A percentile compares a stretch with the other conserved stretches of the same genome.
Conservation (phyloP, 192 early-diverging fungal species). For the Tieghemiomyces parasiticus region DNA sequence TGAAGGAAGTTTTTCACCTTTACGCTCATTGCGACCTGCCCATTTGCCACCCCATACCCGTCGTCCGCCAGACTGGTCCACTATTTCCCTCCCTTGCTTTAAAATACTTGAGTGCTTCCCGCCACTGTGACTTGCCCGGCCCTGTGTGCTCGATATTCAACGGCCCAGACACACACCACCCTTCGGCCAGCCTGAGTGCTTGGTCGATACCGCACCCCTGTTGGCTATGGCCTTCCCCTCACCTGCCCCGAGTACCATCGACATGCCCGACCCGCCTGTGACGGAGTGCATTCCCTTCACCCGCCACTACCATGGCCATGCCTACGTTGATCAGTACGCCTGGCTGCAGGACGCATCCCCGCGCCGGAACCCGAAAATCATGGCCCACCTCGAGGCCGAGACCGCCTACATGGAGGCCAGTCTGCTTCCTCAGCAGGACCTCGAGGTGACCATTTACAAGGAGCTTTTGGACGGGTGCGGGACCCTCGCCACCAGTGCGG, state of each 20-base stretch:
- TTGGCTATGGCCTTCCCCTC: constrained; percentile 5
- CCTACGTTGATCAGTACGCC: not conserved
- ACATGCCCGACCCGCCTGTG: not conserved
- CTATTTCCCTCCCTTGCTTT: too few relatives aligned
- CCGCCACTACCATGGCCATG: not conserved
- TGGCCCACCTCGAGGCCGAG: constrained; percentile 1
- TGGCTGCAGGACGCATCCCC: constrained; percentile 1
- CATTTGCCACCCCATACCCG: too few relatives aligned
- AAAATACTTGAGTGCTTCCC: too few relatives aligned
- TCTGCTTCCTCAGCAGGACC: not conserved
- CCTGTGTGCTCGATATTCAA: too few relatives aligned
- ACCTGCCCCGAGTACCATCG: not conserved
- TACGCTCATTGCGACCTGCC: too few relatives aligned
- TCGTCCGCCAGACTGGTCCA: too few relatives aligned
- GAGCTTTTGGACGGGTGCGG: not conserved
- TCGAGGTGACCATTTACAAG: not conserved
- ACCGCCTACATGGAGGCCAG: not conserved
- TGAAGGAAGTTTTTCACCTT: too few relatives aligned
- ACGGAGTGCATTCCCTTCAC: not conserved
- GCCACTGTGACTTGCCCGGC: too few relatives aligned
- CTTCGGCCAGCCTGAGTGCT: too few relatives aligned
- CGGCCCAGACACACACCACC: too few relatives aligned
- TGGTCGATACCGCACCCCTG: too few relatives aligned
- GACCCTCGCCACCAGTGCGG: not conserved
- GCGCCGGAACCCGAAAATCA: not conserved